Conservation (phyloP, 2,329 filamentous ascomycete genomes). For the Neofusicoccum sp. region DNA sequence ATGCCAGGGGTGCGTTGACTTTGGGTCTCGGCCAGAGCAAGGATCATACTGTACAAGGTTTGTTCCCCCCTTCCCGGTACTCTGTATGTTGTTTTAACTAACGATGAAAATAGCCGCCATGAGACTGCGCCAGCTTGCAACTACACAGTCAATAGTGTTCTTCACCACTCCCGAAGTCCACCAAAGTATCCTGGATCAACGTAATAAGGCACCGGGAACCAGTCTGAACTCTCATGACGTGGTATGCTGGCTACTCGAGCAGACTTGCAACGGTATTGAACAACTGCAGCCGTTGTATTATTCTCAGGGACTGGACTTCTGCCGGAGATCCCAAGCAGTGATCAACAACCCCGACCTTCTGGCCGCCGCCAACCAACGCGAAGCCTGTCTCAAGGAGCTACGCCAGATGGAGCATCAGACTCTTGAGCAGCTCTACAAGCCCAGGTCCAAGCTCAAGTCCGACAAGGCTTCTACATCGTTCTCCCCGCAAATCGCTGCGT, state of each 20-base stretch:
- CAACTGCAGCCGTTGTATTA: slow-evolving; percentile 59
- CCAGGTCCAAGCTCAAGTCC: slow-evolving; percentile 21
- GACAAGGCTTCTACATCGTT: not conserved
- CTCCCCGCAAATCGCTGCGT: slow-evolving; percentile 15
- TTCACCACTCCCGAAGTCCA: slow-evolving; percentile 48
- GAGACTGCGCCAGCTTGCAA: slow-evolving; percentile 54
- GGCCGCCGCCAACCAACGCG: slow-evolving; percentile 31
- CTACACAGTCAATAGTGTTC: slow-evolving; percentile 5
- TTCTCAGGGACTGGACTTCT: slow-evolving; percentile 62
- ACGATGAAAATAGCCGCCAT: slow-evolving; percentile 54
- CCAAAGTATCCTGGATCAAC: slow-evolving; percentile 56
- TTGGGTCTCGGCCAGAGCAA: slow-evolving; percentile 58
- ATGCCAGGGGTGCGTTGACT: slow-evolving; percentile 54
- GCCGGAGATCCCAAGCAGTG: slow-evolving; percentile 53
- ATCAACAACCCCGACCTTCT: slow-evolving; percentile 46
- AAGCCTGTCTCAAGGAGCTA: slow-evolving; percentile 46
- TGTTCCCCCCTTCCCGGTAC: not conserved
- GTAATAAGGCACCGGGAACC: slow-evolving; percentile 28
- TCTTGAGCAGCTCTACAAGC: slow-evolving; percentile 58
- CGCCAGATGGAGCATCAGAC: slow-evolving; percentile 57
- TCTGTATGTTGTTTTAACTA: slow-evolving; percentile 8
- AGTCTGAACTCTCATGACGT: slow-evolving; percentile 51
- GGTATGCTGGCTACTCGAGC: slow-evolving; percentile 61
- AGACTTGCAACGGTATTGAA: slow-evolving; percentile 61
- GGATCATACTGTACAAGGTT: slow-evolving; percentile 61